Conservation (phyloP, 2,329 filamentous ascomycete species). For the Neophaeococcomyces aloes region DNA sequence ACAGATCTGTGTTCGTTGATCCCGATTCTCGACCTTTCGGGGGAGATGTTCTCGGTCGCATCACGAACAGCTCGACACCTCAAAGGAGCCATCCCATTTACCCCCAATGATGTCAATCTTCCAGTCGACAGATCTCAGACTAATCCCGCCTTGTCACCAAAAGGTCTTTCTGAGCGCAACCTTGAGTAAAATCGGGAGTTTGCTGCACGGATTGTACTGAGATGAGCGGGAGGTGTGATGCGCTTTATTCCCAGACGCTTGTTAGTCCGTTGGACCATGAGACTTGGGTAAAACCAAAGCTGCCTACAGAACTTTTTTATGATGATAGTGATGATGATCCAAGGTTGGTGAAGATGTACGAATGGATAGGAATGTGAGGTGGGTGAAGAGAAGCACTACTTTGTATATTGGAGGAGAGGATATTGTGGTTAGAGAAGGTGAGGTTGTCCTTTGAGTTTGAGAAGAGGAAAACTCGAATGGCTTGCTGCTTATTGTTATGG, state of each 20-base stretch:
- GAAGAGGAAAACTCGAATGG: too few species aligned
- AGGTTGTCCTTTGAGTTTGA: too few species aligned
- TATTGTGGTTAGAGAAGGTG: too few species aligned
- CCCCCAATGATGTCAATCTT: constrained; percentile 1
- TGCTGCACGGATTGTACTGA: background rate
- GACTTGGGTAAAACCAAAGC: background rate
- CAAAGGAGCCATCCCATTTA: background rate
- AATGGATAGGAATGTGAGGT: too few species aligned
- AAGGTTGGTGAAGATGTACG: too few species aligned
- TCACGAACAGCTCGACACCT: background rate
- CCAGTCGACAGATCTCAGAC: constrained; percentile 2
- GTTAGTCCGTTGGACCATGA: background rate
- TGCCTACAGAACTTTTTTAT: background rate
- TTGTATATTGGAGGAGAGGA: too few species aligned
- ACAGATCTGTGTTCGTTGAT: constrained; percentile 2
- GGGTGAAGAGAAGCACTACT: too few species aligned
- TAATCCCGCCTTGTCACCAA: background rate
- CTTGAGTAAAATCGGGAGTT: background rate
- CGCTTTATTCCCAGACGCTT: constrained; percentile 1
- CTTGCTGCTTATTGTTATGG: too few species aligned
- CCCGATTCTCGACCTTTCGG: background rate
- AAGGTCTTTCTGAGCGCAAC: background rate
- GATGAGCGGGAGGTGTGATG: background rate
- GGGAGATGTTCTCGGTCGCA: background rate
- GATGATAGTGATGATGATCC: too few species aligned